Conservation (phyloP, 805 yeast genomes). For the Monosporozyma aquatica region DNA sequence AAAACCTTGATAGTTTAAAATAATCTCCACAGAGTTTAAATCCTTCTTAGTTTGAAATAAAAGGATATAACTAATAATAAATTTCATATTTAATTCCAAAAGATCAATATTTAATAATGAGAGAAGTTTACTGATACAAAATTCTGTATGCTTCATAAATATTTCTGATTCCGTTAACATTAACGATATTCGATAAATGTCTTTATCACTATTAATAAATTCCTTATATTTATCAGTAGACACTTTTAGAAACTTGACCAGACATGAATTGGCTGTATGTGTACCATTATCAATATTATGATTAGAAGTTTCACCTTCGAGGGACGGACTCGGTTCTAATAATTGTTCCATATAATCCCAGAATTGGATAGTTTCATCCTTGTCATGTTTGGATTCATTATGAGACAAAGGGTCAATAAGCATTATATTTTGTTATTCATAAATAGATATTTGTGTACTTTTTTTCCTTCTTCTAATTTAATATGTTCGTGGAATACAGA, state of each 20-base stretch:
- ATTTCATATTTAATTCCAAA: slow-evolving; percentile 32
- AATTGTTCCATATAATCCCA: slow-evolving; percentile 24
- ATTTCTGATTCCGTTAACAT: slow-evolving; percentile 27
- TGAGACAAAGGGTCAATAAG: slow-evolving; percentile 19
- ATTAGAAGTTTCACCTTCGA: neutral
- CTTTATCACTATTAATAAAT: slow-evolving; percentile 24
- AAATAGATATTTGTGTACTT: neutral
- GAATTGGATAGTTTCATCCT: slow-evolving; percentile 16
- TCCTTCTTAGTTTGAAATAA: slow-evolving; percentile 39
- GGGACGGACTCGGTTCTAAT: slow-evolving; percentile 7
- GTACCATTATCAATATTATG: slow-evolving; percentile 16
- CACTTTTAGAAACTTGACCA: slow-evolving; percentile 24
- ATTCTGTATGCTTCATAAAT: slow-evolving; percentile 33
- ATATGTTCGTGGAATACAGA: no score
- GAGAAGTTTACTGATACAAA: slow-evolving; percentile 42
- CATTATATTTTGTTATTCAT: slow-evolving; percentile 10
- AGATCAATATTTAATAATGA: slow-evolving; percentile 35
- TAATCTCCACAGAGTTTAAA: slow-evolving; percentile 34
- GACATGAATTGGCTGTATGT: slow-evolving; percentile 15
- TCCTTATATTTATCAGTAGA: slow-evolving; percentile 23
- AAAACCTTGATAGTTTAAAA: slow-evolving; percentile 48
- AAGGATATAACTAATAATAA: slow-evolving; percentile 36
- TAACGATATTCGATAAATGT: slow-evolving; percentile 31
- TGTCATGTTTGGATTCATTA: slow-evolving; percentile 9
- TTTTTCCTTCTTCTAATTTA: no score